Percentiles rank a stretch among this genome's conserved stretches.
phyloP scores from a whole-genome alignment of 495 filamentous ascomycete species.

The Oidiodendron maius region DNA sequence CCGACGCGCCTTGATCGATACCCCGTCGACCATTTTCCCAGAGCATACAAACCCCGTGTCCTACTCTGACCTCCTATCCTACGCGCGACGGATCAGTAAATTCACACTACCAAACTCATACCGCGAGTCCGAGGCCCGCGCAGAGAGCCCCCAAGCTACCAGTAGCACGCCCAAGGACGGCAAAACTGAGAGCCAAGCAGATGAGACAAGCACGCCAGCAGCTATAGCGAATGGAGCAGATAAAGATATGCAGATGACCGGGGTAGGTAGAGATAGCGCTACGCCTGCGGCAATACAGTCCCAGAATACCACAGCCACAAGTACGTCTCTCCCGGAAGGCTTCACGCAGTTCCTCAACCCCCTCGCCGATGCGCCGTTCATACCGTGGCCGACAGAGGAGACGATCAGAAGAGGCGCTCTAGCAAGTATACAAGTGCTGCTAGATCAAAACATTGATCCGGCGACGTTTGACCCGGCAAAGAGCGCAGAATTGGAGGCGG shows the following conservation, averaged over 20 bases:
- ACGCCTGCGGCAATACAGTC: constrained; percentile 1
- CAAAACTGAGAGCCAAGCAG: constrained; percentile 16
- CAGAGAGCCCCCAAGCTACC: constrained; percentile 20
- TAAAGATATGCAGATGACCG: neutral
- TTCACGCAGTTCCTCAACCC: constrained; percentile 8
- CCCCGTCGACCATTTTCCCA: constrained; percentile 47
- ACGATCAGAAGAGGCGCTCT: constrained; percentile 58
- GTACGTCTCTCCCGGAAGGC: neutral
- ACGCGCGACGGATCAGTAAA: constrained; percentile 66
- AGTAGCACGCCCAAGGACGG: constrained; percentile 15
- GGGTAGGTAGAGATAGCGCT: constrained; percentile 15
- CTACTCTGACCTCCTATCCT: constrained; percentile 61
- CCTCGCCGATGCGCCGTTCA: constrained; percentile 37
- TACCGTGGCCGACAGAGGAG: constrained; percentile 64
- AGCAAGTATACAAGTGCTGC: constrained; percentile 47
- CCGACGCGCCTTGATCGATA: constrained; percentile 57
- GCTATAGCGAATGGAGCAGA: constrained; percentile 7
- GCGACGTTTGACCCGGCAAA: constrained; percentile 47
- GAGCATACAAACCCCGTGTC: constrained; percentile 35
- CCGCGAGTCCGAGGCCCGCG: constrained; percentile 18
- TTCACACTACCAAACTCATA: constrained; percentile 64
- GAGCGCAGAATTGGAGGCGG: constrained; percentile 38
- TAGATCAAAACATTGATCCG: constrained; percentile 52
- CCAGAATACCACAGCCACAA: neutral
- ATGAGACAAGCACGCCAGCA: constrained; percentile 17